Evolutionary conservation across 768 basidiomycete species (phyloP).

Genomic region (Tylopilus rubrobrunneus): DNA sequence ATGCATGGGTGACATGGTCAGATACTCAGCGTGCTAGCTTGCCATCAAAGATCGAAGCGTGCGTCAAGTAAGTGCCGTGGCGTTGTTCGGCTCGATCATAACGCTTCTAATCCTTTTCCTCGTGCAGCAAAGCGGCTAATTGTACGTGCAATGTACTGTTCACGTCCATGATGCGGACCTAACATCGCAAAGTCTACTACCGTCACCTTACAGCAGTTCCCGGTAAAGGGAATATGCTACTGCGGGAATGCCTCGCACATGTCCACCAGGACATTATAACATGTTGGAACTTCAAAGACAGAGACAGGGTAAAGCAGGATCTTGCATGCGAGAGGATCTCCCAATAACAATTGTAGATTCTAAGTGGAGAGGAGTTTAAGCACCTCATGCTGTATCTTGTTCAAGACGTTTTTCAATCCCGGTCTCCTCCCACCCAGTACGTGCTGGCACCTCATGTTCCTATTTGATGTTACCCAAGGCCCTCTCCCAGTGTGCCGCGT

Average conservation of each 20-base stretch:
- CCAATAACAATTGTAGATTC: background rate
- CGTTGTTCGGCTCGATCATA: background rate
- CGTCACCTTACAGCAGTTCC: background rate
- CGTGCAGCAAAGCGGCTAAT: slow-evolving; percentile 1
- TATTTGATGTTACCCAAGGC: background rate
- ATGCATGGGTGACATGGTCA: slow-evolving; percentile 6
- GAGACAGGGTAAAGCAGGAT: background rate
- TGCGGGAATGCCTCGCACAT: slow-evolving; percentile 3
- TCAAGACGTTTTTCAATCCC: background rate
- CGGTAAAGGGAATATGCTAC: background rate
- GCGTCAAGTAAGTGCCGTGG: background rate
- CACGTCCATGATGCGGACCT: background rate
- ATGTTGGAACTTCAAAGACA: slow-evolving; percentile 5
- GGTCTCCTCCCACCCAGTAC: background rate
- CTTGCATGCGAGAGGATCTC: background rate
- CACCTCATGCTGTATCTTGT: slow-evolving; percentile 6
- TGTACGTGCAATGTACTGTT: background rate
- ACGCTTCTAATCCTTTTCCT: background rate
- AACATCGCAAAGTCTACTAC: background rate
- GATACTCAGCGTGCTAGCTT: slow-evolving; percentile 4
- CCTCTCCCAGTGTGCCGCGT: background rate
- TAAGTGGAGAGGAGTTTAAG: background rate
- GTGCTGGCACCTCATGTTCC: background rate
- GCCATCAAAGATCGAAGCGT: too few relatives aligned
- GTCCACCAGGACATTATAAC: slow-evolving; percentile 5